Base-by-base conservation (phyloP, 352 stramenopile species). In the Globisporangium cylindrosporum region DNA sequence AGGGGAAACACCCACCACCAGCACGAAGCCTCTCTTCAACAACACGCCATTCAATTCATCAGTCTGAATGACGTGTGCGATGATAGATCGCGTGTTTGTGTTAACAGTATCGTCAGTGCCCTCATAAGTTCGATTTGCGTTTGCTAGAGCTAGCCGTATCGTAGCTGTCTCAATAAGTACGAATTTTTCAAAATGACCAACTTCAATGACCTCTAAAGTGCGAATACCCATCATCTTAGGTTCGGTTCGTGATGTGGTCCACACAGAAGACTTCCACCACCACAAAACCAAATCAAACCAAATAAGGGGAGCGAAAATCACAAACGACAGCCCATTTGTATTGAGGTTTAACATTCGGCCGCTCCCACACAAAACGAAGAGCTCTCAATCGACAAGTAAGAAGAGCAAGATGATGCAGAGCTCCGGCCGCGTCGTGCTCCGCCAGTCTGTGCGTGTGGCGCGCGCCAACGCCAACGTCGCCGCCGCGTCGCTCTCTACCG, bases 371-470 rank as follows among this genome's bases (percentile, higher is more conserved):
- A 46, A 6, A 34, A 25, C 4, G 32, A 62, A 63, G 24, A 64
- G 38, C 38, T 51, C 58, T 29, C 7, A 36, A 18, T 55, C 27
- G 38, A 25, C 24, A 32, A 41, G 14, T 1, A 55, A 41, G 20
- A 27, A 49, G 10, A 59, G 2, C 5, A 59, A 59, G 54, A 43
- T 43, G 27, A 81, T 82, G 73, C 75, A 80, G 38, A 61, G 67
- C 62, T 74, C 75, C 22, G 36, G 68, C 41, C 75, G 73, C n/a
- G 59, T 49, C 25, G 73, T 82, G 60, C 48, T 81, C 29, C 59
- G 62, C 54, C 48, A 58, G 34, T 46, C 48, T 25, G 62, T 78
- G 60, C 75, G 70, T 38, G 55, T 65, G 59, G 69, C 49, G 58
- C 69, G 66, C 55, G 73, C 72, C 54, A 79, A 74, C 56, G 64